phyloP scores from a whole-genome alignment of 1,284 basidiomycete genomes.

The Cystobasidiaceae sp. region DNA sequence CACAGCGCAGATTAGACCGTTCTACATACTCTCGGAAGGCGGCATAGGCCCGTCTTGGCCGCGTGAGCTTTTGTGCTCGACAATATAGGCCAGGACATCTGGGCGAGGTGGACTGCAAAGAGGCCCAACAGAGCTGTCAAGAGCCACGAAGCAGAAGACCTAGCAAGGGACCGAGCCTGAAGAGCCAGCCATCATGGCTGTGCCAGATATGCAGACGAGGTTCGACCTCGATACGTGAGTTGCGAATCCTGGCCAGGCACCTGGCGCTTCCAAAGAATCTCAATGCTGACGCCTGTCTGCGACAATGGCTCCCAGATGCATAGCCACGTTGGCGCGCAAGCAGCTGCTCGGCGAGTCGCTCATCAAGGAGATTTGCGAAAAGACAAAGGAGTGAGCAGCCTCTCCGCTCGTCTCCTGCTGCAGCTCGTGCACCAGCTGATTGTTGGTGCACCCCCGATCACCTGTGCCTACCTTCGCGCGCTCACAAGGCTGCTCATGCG shows the following conservation, averaged over 20 bases:
- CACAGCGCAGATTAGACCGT: no score
- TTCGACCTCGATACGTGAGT: slow-evolving; percentile 31
- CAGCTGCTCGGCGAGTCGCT: slow-evolving; percentile 88
- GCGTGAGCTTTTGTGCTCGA: no score
- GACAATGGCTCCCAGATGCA: slow-evolving; percentile 33
- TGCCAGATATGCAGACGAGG: slow-evolving; percentile 9
- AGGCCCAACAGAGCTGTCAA: not conserved
- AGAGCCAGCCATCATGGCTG: slow-evolving; percentile 5
- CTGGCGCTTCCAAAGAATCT: not conserved
- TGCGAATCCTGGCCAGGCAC: not conserved
- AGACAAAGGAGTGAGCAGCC: slow-evolving; percentile 81
- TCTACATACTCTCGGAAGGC: no score
- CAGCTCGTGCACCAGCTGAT: not conserved
- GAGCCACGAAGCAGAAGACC: not conserved
- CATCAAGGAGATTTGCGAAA: slow-evolving; percentile 92
- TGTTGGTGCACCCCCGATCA: not conserved
- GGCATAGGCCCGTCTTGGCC: no score
- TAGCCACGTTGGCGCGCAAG: slow-evolving; percentile 80
- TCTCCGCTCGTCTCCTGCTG: not conserved
- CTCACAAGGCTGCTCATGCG: slow-evolving; percentile 73
- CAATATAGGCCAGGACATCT: no score
- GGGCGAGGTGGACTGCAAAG: no score
- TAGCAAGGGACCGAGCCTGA: not conserved
- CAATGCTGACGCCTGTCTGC: not conserved
- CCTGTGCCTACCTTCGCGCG: not conserved